A percentile compares a stretch with the other conserved stretches of the same genome.
phyloP scores from a whole-genome alignment of 768 basidiomycete genomes.

The Cyathus striatus region DNA sequence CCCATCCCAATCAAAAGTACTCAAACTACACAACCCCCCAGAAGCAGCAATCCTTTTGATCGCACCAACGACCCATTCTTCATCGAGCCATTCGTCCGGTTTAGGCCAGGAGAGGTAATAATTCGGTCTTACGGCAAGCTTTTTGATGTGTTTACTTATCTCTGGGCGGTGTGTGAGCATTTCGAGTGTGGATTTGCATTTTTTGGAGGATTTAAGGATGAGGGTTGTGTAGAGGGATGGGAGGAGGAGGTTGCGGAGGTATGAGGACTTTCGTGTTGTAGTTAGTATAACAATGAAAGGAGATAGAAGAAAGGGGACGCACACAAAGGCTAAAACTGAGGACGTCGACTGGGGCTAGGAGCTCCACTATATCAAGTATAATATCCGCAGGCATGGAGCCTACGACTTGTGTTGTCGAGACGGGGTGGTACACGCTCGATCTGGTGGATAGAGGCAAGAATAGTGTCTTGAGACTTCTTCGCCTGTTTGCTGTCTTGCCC shows the following conservation, averaged over 20 bases:
- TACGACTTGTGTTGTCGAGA: conserved; percentile 14
- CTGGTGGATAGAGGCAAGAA: conserved; percentile 26
- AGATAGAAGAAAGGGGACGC: conserved; percentile 11
- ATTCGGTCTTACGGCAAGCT: conserved; percentile 42
- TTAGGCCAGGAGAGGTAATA: conserved; percentile 49
- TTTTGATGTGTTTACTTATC: conserved; percentile 32
- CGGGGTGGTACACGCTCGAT: conserved; percentile 16
- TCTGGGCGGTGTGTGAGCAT: conserved; percentile 30
- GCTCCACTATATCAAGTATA: conserved; percentile 30
- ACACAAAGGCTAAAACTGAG: conserved; percentile 37
- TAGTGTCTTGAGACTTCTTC: conserved; percentile 28
- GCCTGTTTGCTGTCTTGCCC: conserved; percentile 11
- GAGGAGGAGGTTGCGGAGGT: conserved; percentile 23
- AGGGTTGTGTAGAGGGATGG: conserved; percentile 41
- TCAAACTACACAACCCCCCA: conserved; percentile 23
- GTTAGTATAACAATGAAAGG: conserved; percentile 2
- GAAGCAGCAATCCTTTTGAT: conserved; percentile 29
- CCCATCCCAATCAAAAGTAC: conserved; percentile 50
- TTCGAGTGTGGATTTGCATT: conserved; percentile 28
- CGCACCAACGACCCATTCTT: conserved; percentile 33
- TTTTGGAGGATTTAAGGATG: conserved; percentile 34
- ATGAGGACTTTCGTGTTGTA: conserved; percentile 17
- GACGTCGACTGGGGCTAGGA: conserved; percentile 30
- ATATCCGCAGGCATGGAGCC: conserved; percentile 34
- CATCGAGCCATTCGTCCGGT: conserved; percentile 32